phyloP scores from a whole-genome alignment of 1,284 basidiomycete genomes.

The Sutorius eximius region DNA sequence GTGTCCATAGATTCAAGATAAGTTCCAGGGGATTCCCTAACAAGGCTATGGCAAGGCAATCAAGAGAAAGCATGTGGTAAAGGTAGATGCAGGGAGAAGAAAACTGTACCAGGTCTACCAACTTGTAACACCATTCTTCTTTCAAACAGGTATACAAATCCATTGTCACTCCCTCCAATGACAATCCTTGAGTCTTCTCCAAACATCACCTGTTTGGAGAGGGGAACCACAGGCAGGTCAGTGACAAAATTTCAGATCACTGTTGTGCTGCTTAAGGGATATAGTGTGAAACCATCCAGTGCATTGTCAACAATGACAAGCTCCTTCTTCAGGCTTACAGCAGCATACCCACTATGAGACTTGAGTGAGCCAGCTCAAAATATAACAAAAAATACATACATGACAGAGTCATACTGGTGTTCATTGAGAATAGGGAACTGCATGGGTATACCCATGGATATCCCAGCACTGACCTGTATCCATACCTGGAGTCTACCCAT shows the following conservation, averaged over 20 bases:
- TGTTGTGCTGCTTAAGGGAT: not conserved
- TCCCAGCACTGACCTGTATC: too few species aligned
- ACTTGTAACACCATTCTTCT: not conserved
- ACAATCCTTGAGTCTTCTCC: constrained; percentile 11
- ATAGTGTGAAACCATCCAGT: constrained; percentile 6
- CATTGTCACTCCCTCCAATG: constrained; percentile 9
- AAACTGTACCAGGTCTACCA: too few species aligned
- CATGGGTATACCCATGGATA: too few species aligned
- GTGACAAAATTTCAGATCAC: constrained; percentile 3
- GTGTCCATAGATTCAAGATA: too few species aligned
- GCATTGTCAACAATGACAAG: constrained; percentile 11
- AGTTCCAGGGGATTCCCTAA: too few species aligned
- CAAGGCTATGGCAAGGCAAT: too few species aligned
- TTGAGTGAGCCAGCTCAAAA: not conserved
- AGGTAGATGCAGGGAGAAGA: too few species aligned
- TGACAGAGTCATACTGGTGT: constrained; percentile 9
- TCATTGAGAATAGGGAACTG: not conserved
- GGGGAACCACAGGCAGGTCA: not conserved
- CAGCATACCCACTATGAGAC: not conserved
- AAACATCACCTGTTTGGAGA: constrained; percentile 15
- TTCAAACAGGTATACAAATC: constrained; percentile 13
- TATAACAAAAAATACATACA: constrained; percentile 2
- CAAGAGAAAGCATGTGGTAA: too few species aligned
- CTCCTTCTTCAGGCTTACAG: constrained; percentile 1
- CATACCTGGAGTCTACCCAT: too few species aligned